Evolutionary conservation across 2,329 filamentous ascomycete species (phyloP).

Genomic region (Cordyceps militaris): DNA sequence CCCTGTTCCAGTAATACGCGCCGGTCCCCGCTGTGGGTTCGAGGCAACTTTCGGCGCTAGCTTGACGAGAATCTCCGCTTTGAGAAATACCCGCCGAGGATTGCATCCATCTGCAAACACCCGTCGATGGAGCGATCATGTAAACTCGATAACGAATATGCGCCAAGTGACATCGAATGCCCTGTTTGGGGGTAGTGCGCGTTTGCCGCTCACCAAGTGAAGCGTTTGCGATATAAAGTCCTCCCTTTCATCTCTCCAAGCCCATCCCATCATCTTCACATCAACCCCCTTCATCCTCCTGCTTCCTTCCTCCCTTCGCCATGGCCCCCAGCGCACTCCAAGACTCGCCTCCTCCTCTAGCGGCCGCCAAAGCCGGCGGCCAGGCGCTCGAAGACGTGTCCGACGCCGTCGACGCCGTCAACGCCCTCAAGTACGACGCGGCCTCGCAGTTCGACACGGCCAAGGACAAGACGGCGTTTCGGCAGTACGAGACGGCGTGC

Average conservation of each 20-base stretch:
- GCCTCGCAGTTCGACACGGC: conserved; percentile 61
- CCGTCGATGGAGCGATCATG: neutral
- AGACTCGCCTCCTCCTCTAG: neutral
- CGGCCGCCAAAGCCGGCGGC: conserved; percentile 15
- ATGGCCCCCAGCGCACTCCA: conserved; percentile 24
- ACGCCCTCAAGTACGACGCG: conserved; percentile 42
- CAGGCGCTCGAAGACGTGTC: conserved; percentile 42
- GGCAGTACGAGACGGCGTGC: conserved; percentile 77
- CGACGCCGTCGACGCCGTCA: conserved; percentile 44
- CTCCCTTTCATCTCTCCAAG: neutral
- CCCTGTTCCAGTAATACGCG: neutral
- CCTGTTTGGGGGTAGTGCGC: neutral
- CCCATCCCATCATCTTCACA: neutral
- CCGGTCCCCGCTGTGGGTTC: neutral
- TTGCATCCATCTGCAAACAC: neutral
- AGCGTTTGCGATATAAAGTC: neutral
- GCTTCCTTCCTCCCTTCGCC: neutral
- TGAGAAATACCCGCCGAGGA: conserved; percentile 8
- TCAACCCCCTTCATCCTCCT: neutral
- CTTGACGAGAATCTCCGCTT: conserved; percentile 1
- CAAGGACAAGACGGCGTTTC: conserved; percentile 75
- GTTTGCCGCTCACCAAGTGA: neutral
- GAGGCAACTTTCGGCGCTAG: conserved; percentile 7
- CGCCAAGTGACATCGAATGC: neutral
- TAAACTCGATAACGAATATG: neutral